Evolutionary conservation across 2,329 filamentous ascomycete genomes (phyloP), one percentile per base, ranked within the genome.

Genomic region (Penicillium sp.): DNA sequence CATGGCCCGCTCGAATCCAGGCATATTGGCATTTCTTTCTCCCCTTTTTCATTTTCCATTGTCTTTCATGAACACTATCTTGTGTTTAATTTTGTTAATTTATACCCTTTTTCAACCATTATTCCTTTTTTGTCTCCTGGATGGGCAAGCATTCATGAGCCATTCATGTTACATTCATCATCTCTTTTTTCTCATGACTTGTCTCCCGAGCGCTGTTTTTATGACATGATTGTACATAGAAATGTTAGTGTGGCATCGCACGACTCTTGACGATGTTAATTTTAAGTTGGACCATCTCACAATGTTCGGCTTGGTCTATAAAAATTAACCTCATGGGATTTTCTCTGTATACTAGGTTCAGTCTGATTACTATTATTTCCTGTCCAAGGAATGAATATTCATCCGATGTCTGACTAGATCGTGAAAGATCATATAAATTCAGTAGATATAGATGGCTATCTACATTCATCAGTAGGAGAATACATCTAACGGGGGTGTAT

Each of bases 201-300:
- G 24, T 51, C 49, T 33, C 43, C 52, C 42, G 49, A 57, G 57
- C 55, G 52, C 51, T 55, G 43, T 46, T 50, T 50, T 37, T 37
- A 62, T 63, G 55, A 58, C 49, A 56, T 56, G 56, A 42, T 55
- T 66, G 63, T 65, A 66, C 59, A 65, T 66, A 65, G 56, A 61
- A 57, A 52, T 58, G 45, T 58, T 57, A 21, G 48, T 62, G 50
- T 60, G 54, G 52, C 61, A 61, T 64, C 52, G 63, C 42, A 62
- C 53, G 61, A 65, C 49, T 60, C 37, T 58, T 42, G 58, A 62
- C 49, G 59, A 66, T 55, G 55, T 59, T 53, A 29, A 10, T 55
- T 24, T n/a, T 22, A 26, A 22, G 6, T 24, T 35, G 10, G 7
- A 48, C 8, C 14, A 35, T 22, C 9, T 14, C 29, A 29, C 6